Percentiles rank a stretch among this genome's conserved stretches.
phyloP scores from a whole-genome alignment of 805 yeast species.

The Groenewaldozyma tartarivorans region DNA sequence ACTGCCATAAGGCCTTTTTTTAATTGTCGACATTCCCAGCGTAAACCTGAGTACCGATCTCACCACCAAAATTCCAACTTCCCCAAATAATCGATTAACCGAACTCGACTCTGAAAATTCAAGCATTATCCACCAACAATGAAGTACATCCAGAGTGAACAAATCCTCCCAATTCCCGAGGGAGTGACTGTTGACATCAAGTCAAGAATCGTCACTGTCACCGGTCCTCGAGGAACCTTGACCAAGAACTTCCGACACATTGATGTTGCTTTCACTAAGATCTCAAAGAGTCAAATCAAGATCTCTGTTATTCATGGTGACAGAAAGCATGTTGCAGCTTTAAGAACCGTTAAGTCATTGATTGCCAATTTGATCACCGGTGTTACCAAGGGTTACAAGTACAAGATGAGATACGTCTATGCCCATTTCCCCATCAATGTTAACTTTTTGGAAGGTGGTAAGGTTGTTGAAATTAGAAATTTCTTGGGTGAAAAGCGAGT shows the following conservation, averaged over 20 bases:
- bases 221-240: constrained; percentile 97
- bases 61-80: too few species aligned
- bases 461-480: constrained; percentile 93
- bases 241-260: constrained; percentile 88
- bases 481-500: constrained; percentile 99
- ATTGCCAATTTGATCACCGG: constrained; percentile 92
- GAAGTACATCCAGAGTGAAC: constrained; percentile 87
- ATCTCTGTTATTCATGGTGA: constrained; percentile 96
- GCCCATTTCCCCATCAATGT: constrained; percentile 99
- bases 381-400: constrained; percentile 98
- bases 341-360: constrained; percentile 96
- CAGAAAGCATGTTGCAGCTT: constrained; percentile 99
- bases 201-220: constrained; percentile 81
- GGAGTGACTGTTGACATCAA: constrained; percentile 87
- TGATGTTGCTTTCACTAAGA: constrained; percentile 82
- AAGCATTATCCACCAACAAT: constrained; percentile 33
- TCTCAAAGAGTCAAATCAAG: constrained; percentile 63
- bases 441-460: constrained; percentile 73
- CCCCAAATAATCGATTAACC: too few species aligned
- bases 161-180: constrained; percentile 77
- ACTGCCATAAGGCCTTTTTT: too few species aligned
- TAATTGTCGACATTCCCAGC: too few species aligned
- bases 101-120: too few species aligned
- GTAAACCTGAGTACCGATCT: too few species aligned
- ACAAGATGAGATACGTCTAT: constrained; percentile 99